phyloP scores from a whole-genome alignment of 2,329 filamentous ascomycete species.

The Ascochyta pisi region DNA sequence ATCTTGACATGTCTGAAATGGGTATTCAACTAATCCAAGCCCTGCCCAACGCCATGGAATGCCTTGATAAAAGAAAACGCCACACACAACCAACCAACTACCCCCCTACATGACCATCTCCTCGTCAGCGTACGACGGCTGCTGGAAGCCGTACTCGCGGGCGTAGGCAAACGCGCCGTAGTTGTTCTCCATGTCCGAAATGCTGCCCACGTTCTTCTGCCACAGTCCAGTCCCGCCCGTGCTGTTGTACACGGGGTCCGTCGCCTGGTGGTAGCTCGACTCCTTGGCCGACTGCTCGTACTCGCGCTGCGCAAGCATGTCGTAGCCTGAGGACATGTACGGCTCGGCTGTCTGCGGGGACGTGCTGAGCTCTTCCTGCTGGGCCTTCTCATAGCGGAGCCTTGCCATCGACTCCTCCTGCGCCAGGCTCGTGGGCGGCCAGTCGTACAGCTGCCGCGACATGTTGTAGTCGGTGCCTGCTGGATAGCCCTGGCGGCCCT shows the following conservation, averaged over 20 bases:
- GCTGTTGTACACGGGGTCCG: constrained; percentile 71
- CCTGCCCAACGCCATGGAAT: neutral
- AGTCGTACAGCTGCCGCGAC: constrained; percentile 55
- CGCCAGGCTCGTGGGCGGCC: constrained; percentile 62
- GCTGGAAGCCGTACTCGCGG: constrained; percentile 56
- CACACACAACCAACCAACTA: neutral
- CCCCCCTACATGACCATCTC: constrained; percentile 50
- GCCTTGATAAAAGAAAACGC: neutral
- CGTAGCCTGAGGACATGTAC: constrained; percentile 85
- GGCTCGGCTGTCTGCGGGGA: constrained; percentile 61
- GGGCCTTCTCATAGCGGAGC: constrained; percentile 64
- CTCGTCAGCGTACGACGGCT: constrained; percentile 40
- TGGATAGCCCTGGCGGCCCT: constrained; percentile 43
- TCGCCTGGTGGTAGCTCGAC: constrained; percentile 60
- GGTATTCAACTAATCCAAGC: too few species aligned
- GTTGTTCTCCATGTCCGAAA: constrained; percentile 68
- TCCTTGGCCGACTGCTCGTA: constrained; percentile 61
- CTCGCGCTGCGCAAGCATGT: constrained; percentile 69
- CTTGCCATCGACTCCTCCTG: constrained; percentile 63
- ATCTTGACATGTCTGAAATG: neutral
- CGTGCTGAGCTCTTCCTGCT: constrained; percentile 16
- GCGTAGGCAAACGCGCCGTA: constrained; percentile 68
- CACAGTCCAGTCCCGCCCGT: constrained; percentile 51
- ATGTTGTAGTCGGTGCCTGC: constrained; percentile 54
- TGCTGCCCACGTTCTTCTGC: constrained; percentile 54